Evolutionary conservation across 192 early-diverging fungal species (phyloP).

Genomic region (Oehlia diaphana): DNA sequence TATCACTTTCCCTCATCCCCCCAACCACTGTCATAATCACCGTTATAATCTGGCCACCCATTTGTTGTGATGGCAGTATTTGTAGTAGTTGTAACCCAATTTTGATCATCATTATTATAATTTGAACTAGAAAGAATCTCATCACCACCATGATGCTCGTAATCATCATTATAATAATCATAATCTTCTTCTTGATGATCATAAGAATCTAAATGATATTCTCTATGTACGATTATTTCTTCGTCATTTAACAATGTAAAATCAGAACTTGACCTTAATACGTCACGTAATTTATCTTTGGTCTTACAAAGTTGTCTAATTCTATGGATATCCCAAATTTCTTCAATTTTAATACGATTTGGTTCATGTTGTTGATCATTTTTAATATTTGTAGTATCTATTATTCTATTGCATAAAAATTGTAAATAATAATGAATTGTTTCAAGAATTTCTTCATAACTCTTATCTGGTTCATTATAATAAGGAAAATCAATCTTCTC

Average conservation of each 20-base stretch:
- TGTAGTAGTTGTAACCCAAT: neutral
- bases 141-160: too few relatives aligned
- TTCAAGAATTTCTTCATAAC: slow-evolving; percentile 33
- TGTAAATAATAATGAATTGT: slow-evolving; percentile 42
- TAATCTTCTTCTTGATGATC: slow-evolving; percentile 11
- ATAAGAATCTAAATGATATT: slow-evolving; percentile 1
- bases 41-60: neutral
- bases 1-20: neutral
- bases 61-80: neutral
- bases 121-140: neutral
- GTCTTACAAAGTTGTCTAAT: slow-evolving; percentile 17
- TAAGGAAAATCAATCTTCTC: slow-evolving; percentile 54
- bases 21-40: neutral
- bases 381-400: neutral
- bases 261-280: neutral
- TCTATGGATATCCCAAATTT: slow-evolving; percentile 25
- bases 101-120: neutral
- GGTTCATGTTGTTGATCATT: neutral
- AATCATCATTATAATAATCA: neutral
- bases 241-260: slow-evolving; percentile 19
- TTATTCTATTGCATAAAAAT: slow-evolving; percentile 22
- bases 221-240: neutral
- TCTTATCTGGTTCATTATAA: slow-evolving; percentile 42
- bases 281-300: slow-evolving; percentile 5
- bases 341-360: slow-evolving; percentile 7